These are phyloP conservation scores for Coemansia sp. DNA, from an alignment of 192 early-diverging fungal genomes.

Conservation along the genomic window DNA sequence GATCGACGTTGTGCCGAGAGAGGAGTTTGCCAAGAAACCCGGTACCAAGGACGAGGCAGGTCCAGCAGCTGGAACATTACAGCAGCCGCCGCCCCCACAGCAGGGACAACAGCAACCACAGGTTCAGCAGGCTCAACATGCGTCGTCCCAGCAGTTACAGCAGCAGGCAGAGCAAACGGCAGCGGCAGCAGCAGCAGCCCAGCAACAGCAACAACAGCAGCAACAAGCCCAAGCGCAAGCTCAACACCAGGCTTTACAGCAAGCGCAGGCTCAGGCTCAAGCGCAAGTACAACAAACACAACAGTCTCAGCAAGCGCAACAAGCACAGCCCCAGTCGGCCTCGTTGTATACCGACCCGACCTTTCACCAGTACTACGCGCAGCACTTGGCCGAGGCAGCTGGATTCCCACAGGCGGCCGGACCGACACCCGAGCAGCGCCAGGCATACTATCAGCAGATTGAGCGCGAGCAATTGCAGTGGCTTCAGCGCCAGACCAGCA, in stretches of 20 bases:
- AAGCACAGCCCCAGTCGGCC: constrained; percentile 11
- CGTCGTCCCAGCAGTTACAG: constrained; percentile 1
- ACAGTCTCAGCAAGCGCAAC: constrained; percentile 9
- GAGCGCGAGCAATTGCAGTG: constrained; percentile 57
- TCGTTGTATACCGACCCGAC: constrained; percentile 33
- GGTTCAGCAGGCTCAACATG: neutral
- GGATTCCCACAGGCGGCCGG: constrained; percentile 43
- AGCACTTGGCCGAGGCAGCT: constrained; percentile 47
- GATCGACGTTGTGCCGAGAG: constrained; percentile 96
- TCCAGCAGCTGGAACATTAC: constrained; percentile 1
- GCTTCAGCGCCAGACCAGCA: constrained; percentile 50
- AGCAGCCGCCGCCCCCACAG: neutral
- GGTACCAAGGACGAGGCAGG: neutral
- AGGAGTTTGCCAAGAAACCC: constrained; percentile 64
- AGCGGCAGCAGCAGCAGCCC: constrained; percentile 8
- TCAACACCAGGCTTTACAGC: constrained; percentile 13
- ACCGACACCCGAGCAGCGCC: constrained; percentile 43
- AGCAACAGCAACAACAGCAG: constrained; percentile 22
- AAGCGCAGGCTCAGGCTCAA: constrained; percentile 15
- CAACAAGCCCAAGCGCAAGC: constrained; percentile 16
- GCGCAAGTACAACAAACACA: constrained; percentile 20
- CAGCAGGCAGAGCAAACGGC: neutral
- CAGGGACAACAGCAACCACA: neutral
- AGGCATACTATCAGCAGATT: constrained; percentile 56
- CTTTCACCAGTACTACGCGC: constrained; percentile 56